Conservation (phyloP, 306 rosid genomes). For the Delonix regia region DNA sequence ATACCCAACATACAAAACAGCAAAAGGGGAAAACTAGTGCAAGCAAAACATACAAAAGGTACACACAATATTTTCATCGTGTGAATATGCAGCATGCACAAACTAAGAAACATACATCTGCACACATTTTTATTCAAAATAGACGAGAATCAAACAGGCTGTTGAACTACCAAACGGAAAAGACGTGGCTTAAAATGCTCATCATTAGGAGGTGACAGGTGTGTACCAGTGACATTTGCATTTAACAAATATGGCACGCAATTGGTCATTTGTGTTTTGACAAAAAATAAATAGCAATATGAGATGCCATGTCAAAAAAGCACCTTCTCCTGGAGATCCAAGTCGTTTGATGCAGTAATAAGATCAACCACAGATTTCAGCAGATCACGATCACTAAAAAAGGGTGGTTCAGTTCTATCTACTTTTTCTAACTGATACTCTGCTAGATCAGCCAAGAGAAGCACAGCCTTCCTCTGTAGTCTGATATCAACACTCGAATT, state of each 20-base stretch:
- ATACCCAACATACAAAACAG: slow-evolving; percentile 21
- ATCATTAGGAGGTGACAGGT: slow-evolving; percentile 1
- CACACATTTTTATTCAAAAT: neutral
- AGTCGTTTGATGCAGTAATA: slow-evolving; percentile 60
- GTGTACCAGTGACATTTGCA: slow-evolving; percentile 5
- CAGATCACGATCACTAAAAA: slow-evolving; percentile 57
- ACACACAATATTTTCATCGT: neutral
- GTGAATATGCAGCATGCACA: neutral
- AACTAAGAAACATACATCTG: neutral
- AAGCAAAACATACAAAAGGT: slow-evolving; percentile 9
- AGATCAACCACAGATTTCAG: slow-evolving; percentile 86
- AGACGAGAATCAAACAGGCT: neutral
- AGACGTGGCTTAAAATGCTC: slow-evolving; percentile 22
- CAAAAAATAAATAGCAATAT: slow-evolving; percentile 15
- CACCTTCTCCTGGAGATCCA: slow-evolving; percentile 93
- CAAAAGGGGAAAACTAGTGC: neutral
- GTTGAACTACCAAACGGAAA: slow-evolving; percentile 9
- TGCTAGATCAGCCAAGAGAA: slow-evolving; percentile 71
- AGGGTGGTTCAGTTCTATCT: slow-evolving; percentile 48
- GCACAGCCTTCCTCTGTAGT: slow-evolving; percentile 73
- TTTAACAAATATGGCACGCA: slow-evolving; percentile 3
- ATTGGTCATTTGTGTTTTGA: neutral
- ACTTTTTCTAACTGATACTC: slow-evolving; percentile 58
- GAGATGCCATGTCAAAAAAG: slow-evolving; percentile 26
- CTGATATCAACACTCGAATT: slow-evolving; percentile 63